A percentile compares a stretch with the other conserved stretches of the same genome.
phyloP scores from a whole-genome alignment of 495 filamentous ascomycete species.

The Annulohypoxylon stygium region DNA sequence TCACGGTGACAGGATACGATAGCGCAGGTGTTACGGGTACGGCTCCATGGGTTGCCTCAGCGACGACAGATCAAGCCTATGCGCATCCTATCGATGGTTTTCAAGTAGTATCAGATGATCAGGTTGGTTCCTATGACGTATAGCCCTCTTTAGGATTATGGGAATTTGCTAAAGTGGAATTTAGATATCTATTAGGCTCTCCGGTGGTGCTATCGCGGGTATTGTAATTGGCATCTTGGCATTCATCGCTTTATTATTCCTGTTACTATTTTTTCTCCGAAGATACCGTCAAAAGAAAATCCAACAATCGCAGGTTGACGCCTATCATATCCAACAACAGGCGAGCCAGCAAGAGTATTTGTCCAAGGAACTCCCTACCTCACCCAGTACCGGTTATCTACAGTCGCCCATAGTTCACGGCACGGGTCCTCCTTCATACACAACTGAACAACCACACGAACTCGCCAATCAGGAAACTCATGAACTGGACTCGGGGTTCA shows the following conservation, averaged over 20 bases:
- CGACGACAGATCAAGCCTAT: slow-evolving; percentile 39
- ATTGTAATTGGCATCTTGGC: slow-evolving; percentile 29
- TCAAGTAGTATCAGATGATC: slow-evolving; percentile 4
- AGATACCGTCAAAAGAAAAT: slow-evolving; percentile 27
- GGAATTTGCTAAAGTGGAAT: slow-evolving; percentile 10
- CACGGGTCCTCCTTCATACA: slow-evolving; percentile 8
- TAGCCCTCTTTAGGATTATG: neutral
- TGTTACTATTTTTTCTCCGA: slow-evolving; percentile 17
- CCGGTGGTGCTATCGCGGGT: slow-evolving; percentile 35
- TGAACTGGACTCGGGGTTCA: slow-evolving; percentile 35
- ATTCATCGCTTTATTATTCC: slow-evolving; percentile 19
- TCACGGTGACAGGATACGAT: slow-evolving; percentile 37
- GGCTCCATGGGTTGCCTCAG: slow-evolving; percentile 25
- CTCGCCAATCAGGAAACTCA: slow-evolving; percentile 16
- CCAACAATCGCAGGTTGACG: neutral
- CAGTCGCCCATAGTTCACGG: slow-evolving; percentile 14
- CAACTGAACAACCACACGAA: slow-evolving; percentile 21
- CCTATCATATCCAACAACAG: slow-evolving; percentile 4
- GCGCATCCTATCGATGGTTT: slow-evolving; percentile 44
- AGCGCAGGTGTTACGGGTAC: slow-evolving; percentile 36
- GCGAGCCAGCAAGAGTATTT: slow-evolving; percentile 2
- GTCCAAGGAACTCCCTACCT: slow-evolving; percentile 21
- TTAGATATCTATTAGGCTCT: slow-evolving; percentile 21
- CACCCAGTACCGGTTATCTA: slow-evolving; percentile 13
- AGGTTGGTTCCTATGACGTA: slow-evolving; percentile 11